Evolutionary conservation across 2,329 filamentous ascomycete genomes (phyloP), one percentile per base, ranked within the genome.

Genomic region (Aspergillus luchuensis): DNA sequence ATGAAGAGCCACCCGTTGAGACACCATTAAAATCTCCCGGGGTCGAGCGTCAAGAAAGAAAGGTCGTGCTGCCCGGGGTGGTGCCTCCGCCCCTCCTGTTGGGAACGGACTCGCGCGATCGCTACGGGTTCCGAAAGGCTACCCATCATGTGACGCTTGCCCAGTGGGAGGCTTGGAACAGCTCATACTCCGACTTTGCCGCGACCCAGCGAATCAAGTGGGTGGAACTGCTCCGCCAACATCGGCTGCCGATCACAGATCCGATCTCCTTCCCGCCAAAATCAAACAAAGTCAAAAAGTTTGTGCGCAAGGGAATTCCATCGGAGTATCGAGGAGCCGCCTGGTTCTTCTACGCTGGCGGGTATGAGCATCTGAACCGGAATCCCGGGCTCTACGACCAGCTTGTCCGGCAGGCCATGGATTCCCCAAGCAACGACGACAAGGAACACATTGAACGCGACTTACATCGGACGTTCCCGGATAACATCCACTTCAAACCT

Each of bases 341-440:
- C 49, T 98, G 94, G 94, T 98, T 96, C 76, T 97, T 91, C 79
- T 98, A 97, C 73, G 92, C 92, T 10, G 92, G 92, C 19, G 94
- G 94, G 1, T 92, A 92, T 23, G 87, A 88, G 49, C 89, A 92
- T 66, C 76, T 97, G 61, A 85, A 87, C 55, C 89, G 91, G 70
- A 86, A 96, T 68, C 84, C 87, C 5, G 91, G 91, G 1, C 80
- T 94, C 15, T 98, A 97, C 73, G 84, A 87, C 56, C 83, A 87
- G 56, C 80, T 96, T 41, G 80, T 95, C 33, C 80, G 84, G 58
- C 82, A 85, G 62, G 87, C 91, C 36, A 89, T 90, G 70, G 81
- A 85, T 15, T 79, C 81, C 58, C 80, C 89, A n/a, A 86, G 80
- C 67, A 84, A 88, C 66, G 86, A 91, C 55, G 92, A 97, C 68